A percentile compares a stretch with the other conserved stretches of the same genome.
phyloP scores from a whole-genome alignment of 164 flowering plant genomes.

The Annona squamosa region DNA sequence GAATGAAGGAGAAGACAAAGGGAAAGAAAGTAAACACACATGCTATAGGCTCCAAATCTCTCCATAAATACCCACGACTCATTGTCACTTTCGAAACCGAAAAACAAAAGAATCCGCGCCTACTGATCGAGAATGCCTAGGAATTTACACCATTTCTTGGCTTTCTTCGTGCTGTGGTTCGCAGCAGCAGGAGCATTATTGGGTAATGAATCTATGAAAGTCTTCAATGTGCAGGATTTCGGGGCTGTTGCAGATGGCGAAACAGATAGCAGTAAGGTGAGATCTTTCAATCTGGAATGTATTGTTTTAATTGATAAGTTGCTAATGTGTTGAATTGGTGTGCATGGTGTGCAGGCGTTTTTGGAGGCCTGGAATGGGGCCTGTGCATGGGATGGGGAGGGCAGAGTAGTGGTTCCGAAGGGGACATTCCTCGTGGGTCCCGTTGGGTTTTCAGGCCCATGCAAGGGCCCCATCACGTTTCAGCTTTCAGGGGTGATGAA shows the following conservation, averaged over 20 bases:
- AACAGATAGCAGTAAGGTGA: slow-evolving; percentile 2
- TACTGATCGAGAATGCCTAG: too few species aligned
- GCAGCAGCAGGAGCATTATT: too few species aligned
- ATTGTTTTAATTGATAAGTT: too few species aligned
- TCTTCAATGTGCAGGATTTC: slow-evolving; percentile 2
- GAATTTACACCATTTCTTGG: too few species aligned
- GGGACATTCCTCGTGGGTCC: slow-evolving; percentile 25
- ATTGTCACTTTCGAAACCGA: too few species aligned
- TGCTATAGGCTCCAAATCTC: too few species aligned
- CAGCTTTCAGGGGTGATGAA: slow-evolving; percentile 18
- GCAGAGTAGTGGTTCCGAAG: slow-evolving; percentile 22
- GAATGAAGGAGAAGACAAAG: too few species aligned
- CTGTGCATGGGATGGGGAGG: slow-evolving; percentile 21
- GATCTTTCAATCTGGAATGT: background rate
- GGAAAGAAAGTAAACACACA: too few species aligned
- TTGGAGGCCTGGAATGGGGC: slow-evolving; percentile 36
- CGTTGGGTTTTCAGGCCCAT: slow-evolving; percentile 29
- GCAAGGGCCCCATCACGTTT: slow-evolving; percentile 16
- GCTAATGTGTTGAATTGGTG: background rate
- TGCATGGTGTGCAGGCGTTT: slow-evolving; percentile 27
- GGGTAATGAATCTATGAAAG: background rate
- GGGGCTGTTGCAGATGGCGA: background rate
- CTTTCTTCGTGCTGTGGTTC: too few species aligned
- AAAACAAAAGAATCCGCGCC: too few species aligned
- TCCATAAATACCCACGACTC: too few species aligned